These are phyloP conservation scores for Colletotrichum filicis DNA, from an alignment of 2,329 filamentous ascomycete species.

Conservation along the genomic window DNA sequence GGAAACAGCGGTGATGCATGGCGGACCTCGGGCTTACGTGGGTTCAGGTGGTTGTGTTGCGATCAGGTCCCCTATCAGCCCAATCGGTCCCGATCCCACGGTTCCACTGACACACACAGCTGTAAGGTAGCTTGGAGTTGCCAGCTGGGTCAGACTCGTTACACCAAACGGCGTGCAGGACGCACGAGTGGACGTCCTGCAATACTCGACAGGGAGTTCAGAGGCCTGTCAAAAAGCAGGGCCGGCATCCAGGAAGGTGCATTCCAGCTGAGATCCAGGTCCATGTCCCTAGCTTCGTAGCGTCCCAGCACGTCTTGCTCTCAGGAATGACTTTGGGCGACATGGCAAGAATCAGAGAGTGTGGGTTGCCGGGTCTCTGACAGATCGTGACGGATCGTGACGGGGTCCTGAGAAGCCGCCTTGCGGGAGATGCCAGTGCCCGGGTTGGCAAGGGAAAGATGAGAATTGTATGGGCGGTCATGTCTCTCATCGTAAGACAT, in stretches of 20 bases:
- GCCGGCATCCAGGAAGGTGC: background rate
- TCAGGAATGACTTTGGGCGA: slow-evolving; percentile 6
- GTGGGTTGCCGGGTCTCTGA: background rate
- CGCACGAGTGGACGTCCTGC: slow-evolving; percentile 8
- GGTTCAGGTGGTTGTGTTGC: background rate
- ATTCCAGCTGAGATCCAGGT: slow-evolving; percentile 8
- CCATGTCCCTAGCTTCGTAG: background rate
- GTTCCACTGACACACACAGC: slow-evolving; percentile 28
- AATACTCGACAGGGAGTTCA: slow-evolving; percentile 4
- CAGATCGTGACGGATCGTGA: background rate
- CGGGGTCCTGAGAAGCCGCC: background rate
- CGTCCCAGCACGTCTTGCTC: background rate
- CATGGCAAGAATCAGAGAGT: background rate
- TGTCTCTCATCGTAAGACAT: slow-evolving; percentile 20
- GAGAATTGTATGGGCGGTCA: slow-evolving; percentile 6
- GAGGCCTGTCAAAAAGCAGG: background rate
- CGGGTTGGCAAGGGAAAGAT: background rate
- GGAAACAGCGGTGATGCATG: slow-evolving; percentile 8
- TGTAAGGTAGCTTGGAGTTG: slow-evolving; percentile 3
- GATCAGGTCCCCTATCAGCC: slow-evolving; percentile 14
- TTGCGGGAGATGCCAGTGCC: slow-evolving; percentile 7
- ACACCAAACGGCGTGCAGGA: slow-evolving; percentile 23
- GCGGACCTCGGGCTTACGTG: background rate
- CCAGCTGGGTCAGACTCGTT: slow-evolving; percentile 12
- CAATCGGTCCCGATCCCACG: slow-evolving; percentile 28